phyloP scores from a whole-genome alignment of 805 yeast genomes.

The Kodamaea hsintzibuensis region DNA sequence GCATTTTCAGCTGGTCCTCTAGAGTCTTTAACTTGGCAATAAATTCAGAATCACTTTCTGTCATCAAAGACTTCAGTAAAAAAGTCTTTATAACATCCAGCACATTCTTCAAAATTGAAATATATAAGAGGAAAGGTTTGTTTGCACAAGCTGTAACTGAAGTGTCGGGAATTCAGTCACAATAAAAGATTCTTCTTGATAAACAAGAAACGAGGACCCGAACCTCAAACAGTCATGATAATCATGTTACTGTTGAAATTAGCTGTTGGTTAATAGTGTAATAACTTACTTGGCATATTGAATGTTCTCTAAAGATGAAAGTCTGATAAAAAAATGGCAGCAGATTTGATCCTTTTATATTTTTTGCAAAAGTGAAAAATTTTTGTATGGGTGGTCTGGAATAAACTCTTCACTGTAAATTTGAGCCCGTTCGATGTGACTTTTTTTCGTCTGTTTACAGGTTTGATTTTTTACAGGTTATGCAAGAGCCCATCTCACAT shows the following conservation, averaged over 20 bases:
- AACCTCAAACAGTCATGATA: conserved; percentile 46
- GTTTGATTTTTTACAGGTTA: neutral
- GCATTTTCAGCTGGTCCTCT: conserved; percentile 2
- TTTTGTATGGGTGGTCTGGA: neutral
- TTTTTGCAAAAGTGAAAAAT: conserved; percentile 3
- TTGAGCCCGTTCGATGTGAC: conserved; percentile 3
- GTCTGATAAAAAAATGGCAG: conserved; percentile 3
- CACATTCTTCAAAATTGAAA: neutral
- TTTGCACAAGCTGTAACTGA: conserved; percentile 49
- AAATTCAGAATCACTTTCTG: too few relatives aligned
- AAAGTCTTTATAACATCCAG: neutral
- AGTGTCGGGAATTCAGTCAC: conserved; percentile 89
- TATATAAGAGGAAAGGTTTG: conserved; percentile 1
- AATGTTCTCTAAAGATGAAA: conserved; percentile 21
- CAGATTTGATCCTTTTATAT: conserved; percentile 6
- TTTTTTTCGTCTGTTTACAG: neutral
- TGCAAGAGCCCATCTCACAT: neutral
- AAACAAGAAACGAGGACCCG: conserved; percentile 61
- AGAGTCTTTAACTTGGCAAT: conserved; percentile 3
- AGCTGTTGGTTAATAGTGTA: conserved; percentile 8
- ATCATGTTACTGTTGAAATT: conserved; percentile 9
- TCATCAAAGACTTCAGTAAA: too few relatives aligned
- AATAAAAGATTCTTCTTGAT: conserved; percentile 22
- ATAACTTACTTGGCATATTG: conserved; percentile 66
- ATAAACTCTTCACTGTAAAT: conserved; percentile 9